phyloP scores from a whole-genome alignment of 805 yeast genomes.

The Yarrowia yakushimensis region DNA sequence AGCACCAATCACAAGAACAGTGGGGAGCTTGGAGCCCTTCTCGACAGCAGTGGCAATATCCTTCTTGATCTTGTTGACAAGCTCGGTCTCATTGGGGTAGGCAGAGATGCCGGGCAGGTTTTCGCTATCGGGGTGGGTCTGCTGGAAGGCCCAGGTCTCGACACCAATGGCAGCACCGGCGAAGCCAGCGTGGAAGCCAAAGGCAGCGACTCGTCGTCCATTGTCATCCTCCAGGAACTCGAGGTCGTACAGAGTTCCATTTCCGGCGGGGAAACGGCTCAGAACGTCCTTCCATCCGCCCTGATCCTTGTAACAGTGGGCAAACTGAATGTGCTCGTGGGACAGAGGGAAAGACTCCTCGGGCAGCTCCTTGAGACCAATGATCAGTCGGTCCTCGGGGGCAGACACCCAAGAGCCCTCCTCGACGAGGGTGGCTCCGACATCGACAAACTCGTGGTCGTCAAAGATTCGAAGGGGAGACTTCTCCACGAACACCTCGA shows the following conservation, averaged over 20 bases:
- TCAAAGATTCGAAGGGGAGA: constrained; percentile 78
- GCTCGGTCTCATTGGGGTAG: constrained; percentile 71
- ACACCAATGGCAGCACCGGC: constrained; percentile 99
- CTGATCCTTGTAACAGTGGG: constrained; percentile 97
- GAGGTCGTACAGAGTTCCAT: constrained; percentile 85
- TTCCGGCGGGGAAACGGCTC: constrained; percentile 83
- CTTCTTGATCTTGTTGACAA: constrained; percentile 65
- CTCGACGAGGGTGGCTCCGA: constrained; percentile 86
- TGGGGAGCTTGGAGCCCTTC: constrained; percentile 57
- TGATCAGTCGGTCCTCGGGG: constrained; percentile 82
- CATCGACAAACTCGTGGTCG: constrained; percentile 66
- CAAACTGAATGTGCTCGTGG: constrained; percentile 97
- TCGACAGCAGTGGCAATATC: constrained; percentile 50
- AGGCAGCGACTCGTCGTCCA: constrained; percentile 99
- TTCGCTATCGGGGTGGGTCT: constrained; percentile 59
- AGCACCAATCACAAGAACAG: constrained; percentile 89
- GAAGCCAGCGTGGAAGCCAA: constrained; percentile 99
- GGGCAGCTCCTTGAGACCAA: constrained; percentile 94
- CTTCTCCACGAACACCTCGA: constrained; percentile 83
- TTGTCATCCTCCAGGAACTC: constrained; percentile 91
- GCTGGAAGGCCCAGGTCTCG: constrained; percentile 91
- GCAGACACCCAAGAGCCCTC: constrained; percentile 92
- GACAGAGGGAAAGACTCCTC: constrained; percentile 87
- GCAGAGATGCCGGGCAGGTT: constrained; percentile 79
- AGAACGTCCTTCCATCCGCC: constrained; percentile 95